phyloP scores from a whole-genome alignment of 2,329 filamentous ascomycete genomes.

The Tolypocladium paradoxum region DNA sequence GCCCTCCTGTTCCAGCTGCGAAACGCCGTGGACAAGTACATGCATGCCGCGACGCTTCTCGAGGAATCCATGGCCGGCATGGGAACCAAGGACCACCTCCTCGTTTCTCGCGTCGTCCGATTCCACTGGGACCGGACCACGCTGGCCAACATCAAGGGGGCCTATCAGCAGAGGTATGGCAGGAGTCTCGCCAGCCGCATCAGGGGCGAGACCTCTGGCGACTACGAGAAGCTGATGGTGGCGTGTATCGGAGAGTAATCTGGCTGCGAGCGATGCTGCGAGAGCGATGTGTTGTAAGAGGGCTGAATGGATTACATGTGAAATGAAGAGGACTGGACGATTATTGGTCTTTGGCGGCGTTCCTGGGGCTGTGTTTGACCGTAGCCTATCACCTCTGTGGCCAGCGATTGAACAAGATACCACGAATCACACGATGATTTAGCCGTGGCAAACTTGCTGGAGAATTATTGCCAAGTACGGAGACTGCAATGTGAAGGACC shows the following conservation, averaged over 20 bases:
- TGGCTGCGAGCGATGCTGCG: too few species aligned
- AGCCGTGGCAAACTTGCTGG: neutral
- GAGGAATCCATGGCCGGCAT: conserved; percentile 79
- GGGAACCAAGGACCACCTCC: conserved; percentile 75
- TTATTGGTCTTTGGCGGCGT: neutral
- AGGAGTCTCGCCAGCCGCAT: conserved; percentile 59
- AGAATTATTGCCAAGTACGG: neutral
- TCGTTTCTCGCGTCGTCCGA: conserved; percentile 68
- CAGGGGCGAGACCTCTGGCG: conserved; percentile 72
- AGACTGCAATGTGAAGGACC: too few species aligned
- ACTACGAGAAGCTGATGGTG: conserved; percentile 69
- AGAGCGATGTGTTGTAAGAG: neutral
- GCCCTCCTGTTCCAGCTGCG: conserved; percentile 73
- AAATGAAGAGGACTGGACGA: neutral
- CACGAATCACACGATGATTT: neutral
- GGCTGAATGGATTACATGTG: neutral
- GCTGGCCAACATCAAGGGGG: conserved; percentile 66
- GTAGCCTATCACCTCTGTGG: neutral
- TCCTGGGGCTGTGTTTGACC: neutral
- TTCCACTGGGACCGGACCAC: conserved; percentile 73
- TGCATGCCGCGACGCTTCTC: conserved; percentile 72
- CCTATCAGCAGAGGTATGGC: conserved; percentile 62
- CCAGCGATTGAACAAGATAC: neutral
- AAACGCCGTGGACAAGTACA: conserved; percentile 67
- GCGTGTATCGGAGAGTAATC: conserved; percentile 45